Evolutionary conservation across 768 basidiomycete species (phyloP).

Genomic region (Mycena epipterygia): DNA sequence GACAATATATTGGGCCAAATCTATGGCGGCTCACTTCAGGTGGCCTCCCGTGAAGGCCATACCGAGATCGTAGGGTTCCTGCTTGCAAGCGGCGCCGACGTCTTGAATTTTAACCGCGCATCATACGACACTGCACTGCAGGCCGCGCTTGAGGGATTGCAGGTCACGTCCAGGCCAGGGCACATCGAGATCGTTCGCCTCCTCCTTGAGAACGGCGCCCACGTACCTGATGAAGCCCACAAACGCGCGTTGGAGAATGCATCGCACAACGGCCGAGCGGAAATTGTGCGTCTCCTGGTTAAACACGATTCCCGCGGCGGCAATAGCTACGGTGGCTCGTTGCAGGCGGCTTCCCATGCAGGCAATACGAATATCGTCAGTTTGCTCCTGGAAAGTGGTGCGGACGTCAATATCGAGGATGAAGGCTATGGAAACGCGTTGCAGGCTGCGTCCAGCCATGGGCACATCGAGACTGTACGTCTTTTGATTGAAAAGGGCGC

Average conservation of each 20-base stretch:
- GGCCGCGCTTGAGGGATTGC: neutral
- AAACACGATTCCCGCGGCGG: no score
- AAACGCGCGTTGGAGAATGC: no score
- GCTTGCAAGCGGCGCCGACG: constrained; percentile 6
- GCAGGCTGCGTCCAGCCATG: no score
- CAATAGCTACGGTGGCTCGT: no score
- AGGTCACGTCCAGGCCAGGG: no score
- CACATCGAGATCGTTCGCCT: neutral
- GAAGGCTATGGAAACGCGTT: no score
- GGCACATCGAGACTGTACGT: no score
- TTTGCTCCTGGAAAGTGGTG: neutral
- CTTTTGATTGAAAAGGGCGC: no score
- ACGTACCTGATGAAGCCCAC: no score
- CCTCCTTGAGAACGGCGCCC: neutral
- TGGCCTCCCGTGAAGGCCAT: no score
- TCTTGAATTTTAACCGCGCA: neutral
- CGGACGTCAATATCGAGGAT: neutral
- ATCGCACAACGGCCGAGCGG: no score
- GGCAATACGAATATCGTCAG: neutral
- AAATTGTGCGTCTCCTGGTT: no score
- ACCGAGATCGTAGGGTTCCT: neutral
- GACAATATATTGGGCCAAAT: neutral
- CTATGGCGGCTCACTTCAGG: neutral
- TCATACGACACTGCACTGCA: constrained; percentile 1
- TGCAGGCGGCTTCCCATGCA: neutral